phyloP scores from a whole-genome alignment of 2,329 filamentous ascomycete species.

The Geosmithia morbida region DNA sequence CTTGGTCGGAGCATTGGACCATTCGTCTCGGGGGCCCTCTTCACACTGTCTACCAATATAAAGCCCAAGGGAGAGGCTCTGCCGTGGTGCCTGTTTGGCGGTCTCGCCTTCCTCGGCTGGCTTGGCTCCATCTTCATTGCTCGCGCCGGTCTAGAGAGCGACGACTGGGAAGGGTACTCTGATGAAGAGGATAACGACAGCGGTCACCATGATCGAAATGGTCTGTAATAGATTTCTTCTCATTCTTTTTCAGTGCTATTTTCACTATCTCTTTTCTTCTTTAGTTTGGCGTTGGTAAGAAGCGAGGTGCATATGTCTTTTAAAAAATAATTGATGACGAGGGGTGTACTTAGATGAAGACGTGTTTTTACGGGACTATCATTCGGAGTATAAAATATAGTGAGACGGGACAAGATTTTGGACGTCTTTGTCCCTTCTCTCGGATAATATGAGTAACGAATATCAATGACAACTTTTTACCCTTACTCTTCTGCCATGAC shows the following conservation, averaged over 20 bases:
- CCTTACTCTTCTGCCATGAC: background rate
- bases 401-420: no score
- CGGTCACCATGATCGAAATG: background rate
- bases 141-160: conserved; percentile 45
- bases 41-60: conserved; percentile 61
- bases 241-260: background rate
- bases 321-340: background rate
- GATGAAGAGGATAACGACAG: conserved; percentile 5
- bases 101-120: conserved; percentile 69
- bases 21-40: conserved; percentile 75
- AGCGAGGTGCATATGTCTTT: background rate
- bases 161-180: conserved; percentile 27
- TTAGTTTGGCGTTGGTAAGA: background rate
- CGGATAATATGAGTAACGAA: background rate
- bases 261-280: background rate
- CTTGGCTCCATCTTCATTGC: conserved; percentile 65
- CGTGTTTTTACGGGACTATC: no score
- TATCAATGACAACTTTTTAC: background rate
- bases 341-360: no score
- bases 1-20: conserved; percentile 80
- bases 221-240: background rate
- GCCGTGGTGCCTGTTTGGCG: conserved; percentile 78
- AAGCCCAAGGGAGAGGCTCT: conserved; percentile 70
- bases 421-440: no score
- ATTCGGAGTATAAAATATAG: background rate